Evolutionary conservation across 805 yeast species (phyloP).

Genomic region (Candida alai): DNA sequence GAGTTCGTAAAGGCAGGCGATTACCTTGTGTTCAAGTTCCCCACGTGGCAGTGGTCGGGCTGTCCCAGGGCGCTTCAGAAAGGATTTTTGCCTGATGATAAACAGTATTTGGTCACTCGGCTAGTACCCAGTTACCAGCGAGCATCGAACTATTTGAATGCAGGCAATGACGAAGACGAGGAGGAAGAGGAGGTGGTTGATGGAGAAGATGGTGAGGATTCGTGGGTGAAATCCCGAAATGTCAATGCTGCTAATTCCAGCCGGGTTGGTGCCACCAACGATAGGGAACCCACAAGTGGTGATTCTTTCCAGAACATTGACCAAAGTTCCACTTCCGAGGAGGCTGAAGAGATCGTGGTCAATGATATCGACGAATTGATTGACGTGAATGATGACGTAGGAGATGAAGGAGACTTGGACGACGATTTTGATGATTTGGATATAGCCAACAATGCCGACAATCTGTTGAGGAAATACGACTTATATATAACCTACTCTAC

Average conservation of each 20-base stretch:
- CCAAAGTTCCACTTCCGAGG: neutral
- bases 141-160: conserved; percentile 52
- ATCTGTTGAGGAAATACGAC: conserved; percentile 69
- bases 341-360: conserved; percentile 18
- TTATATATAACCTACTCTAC: conserved; percentile 90
- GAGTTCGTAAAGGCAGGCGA: conserved; percentile 95
- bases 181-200: conserved; percentile 35
- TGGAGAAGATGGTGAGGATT: conserved; percentile 46
- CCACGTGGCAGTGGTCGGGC: conserved; percentile 89
- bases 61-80: conserved; percentile 37
- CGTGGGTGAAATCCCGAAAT: conserved; percentile 47
- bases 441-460: conserved; percentile 20
- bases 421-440: conserved; percentile 33
- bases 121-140: conserved; percentile 85
- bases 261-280: conserved; percentile 8
- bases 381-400: conserved; percentile 41
- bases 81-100: conserved; percentile 78
- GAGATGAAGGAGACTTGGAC: conserved; percentile 21
- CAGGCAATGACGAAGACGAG: conserved; percentile 48
- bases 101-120: conserved; percentile 81
- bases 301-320: too few species aligned
- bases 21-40: conserved; percentile 83
- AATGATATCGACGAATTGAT: conserved; percentile 46
- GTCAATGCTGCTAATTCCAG: conserved; percentile 13
- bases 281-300: too few species aligned